Conservation (phyloP, 306 rosid genomes). For the Prunus kanzakura region DNA sequence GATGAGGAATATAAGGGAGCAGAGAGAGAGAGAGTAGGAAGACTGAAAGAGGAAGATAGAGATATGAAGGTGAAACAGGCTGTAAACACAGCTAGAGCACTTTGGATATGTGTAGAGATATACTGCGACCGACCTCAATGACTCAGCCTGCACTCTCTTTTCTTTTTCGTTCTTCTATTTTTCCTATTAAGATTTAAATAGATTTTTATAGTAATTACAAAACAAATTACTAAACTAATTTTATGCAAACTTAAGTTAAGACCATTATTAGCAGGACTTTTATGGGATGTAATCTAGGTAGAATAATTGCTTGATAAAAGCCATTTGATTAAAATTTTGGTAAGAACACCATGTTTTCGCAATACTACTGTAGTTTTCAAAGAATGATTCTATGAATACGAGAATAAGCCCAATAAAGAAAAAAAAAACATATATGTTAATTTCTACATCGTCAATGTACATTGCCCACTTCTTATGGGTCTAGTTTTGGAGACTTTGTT, state of each 20-base stretch:
- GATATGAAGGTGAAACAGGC: conserved; percentile 23
- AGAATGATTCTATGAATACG: no score
- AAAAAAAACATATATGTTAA: no score
- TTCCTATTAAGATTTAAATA: not conserved
- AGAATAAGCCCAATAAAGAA: no score
- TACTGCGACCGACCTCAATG: conserved; percentile 1
- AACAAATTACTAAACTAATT: not conserved
- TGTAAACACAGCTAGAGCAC: conserved; percentile 22
- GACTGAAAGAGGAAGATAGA: not conserved
- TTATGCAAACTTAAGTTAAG: not conserved
- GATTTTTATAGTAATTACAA: not conserved
- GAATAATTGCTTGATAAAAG: not conserved
- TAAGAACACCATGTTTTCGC: no score
- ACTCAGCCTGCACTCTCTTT: not conserved
- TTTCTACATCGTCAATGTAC: no score
- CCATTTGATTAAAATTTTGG: no score
- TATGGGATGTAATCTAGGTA: not conserved
- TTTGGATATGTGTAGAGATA: not conserved
- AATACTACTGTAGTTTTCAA: no score
- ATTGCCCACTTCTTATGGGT: no score
- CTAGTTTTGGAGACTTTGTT: not conserved
- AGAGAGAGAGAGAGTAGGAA: not conserved
- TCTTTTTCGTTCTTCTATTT: no score
- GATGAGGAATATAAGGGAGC: not conserved
- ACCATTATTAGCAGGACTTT: not conserved